Evolutionary conservation across 495 filamentous ascomycete species (phyloP), one percentile per base, ranked within the genome.

Genomic region (Massariosphaeria phaeospora): DNA sequence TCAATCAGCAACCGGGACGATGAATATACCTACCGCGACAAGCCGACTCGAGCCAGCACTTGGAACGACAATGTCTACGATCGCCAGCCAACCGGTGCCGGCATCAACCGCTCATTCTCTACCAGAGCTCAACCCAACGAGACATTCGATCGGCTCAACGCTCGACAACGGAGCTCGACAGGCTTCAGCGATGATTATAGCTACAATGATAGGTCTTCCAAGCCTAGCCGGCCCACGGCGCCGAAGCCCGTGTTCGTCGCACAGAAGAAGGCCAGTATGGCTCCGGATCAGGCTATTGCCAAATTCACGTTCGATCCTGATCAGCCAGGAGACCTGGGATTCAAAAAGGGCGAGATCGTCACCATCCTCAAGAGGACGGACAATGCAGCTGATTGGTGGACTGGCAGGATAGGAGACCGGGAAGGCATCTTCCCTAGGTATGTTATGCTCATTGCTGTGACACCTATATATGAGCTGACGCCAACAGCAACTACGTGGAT

Each of bases 291-390:
- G 70, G 94, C 88, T 0, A 72, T 95, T 39, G 93, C 93, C 0
- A 73, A 96, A 49, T 97, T 85, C 63, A 91, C 86, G 2, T 98
- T 97, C 68, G 91, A 96, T 57, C 83, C 89, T 2, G 91, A 96
- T 64, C 91, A 98, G 64, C 81, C 86, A 0, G 93, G 93, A 20
- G 93, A 98, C 67, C 70, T 98, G 52, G 86, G 83, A 0, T 97
- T 97, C 76, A 95, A 94, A 76, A 97, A 98, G 75, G 93, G 93
- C 17, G 93, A 98, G 29, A 72, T 97, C 43, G 96, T 98, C 59
- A 96, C 91, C n/a, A 93, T 98, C 50, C 70, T 91, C 17, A 97
- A 98, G 74, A 85, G 87, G 67, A 96, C 93, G n/a, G 88, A 98
- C 0, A 89, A 80, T 57, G 85, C 85, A 55, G 84, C 82, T 9